Evolutionary conservation across 2,329 filamentous ascomycete genomes (phyloP).

Genomic region (Teratosphaeria viscida): DNA sequence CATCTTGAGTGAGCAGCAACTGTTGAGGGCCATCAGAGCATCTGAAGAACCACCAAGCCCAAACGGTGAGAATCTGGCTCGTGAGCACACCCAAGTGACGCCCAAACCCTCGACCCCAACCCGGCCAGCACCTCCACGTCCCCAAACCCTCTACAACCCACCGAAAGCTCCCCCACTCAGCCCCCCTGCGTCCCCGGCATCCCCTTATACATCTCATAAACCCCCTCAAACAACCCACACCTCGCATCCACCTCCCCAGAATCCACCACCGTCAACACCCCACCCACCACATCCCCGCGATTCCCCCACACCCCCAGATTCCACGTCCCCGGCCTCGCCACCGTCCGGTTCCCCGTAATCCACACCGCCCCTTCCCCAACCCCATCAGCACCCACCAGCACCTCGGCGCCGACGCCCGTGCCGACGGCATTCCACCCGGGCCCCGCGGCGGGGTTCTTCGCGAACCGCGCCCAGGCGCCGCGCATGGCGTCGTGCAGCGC

Average conservation of each 20-base stretch:
- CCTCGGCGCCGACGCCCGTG: slow-evolving; percentile 12
- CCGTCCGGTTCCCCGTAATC: slow-evolving; percentile 7
- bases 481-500: slow-evolving; percentile 23
- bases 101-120: not conserved
- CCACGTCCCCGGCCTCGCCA: slow-evolving; percentile 10
- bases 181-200: not conserved
- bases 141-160: not conserved
- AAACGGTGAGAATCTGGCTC: not conserved
- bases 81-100: not conserved
- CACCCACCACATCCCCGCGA: slow-evolving; percentile 10
- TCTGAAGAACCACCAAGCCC: not conserved
- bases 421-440: slow-evolving; percentile 28
- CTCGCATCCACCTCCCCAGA: slow-evolving; percentile 17
- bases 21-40: not conserved
- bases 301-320: slow-evolving; percentile 20
- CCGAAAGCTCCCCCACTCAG: not conserved
- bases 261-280: slow-evolving; percentile 23
- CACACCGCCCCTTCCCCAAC: slow-evolving; percentile 14
- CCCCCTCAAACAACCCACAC: slow-evolving; percentile 15
- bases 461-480: slow-evolving; percentile 27
- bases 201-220: slow-evolving; percentile 8
- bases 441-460: slow-evolving; percentile 26
- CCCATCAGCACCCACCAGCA: slow-evolving; percentile 13
- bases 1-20: not conserved
- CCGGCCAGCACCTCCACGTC: not conserved